phyloP scores from a whole-genome alignment of 2,329 filamentous ascomycete species.

The Cryphonectria naterciae region DNA sequence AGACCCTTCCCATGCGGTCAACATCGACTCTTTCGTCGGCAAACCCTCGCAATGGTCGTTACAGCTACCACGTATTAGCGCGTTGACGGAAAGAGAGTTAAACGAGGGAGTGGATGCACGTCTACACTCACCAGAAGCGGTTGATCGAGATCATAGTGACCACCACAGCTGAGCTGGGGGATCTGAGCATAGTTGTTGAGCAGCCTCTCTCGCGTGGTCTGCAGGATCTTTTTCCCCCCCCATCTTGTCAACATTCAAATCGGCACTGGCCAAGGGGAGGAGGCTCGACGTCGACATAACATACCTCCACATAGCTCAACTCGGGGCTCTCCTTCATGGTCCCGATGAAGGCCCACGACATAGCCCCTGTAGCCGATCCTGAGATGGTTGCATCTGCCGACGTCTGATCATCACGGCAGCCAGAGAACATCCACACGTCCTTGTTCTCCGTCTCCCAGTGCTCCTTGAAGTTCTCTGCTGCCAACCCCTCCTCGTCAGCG shows the following conservation, averaged over 20 bases:
- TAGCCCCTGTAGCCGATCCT: constrained; percentile 42
- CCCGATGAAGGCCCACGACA: constrained; percentile 44
- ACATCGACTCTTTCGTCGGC: no score
- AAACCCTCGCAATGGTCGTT: background rate
- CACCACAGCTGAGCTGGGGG: constrained; percentile 37
- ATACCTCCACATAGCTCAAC: constrained; percentile 40
- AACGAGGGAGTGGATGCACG: background rate
- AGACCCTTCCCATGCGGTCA: background rate
- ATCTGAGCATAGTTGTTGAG: constrained; percentile 35
- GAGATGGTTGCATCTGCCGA: constrained; percentile 44
- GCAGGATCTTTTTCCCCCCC: constrained; percentile 30
- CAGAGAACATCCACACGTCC: constrained; percentile 48
- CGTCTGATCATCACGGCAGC: constrained; percentile 45
- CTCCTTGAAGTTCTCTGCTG: constrained; percentile 48
- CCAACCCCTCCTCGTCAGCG: constrained; percentile 47
- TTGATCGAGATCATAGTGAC: constrained; percentile 37
- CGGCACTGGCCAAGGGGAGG: background rate
- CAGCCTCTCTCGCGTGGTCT: constrained; percentile 32
- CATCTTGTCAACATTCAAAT: constrained; percentile 12
- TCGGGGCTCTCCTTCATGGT: constrained; percentile 38
- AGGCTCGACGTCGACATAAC: constrained; percentile 20
- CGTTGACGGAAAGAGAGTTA: background rate
- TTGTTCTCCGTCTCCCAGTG: constrained; percentile 44
- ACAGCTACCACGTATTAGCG: constrained; percentile 24
- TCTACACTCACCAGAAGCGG: constrained; percentile 28